Percentiles rank a stretch among this genome's conserved stretches.
Conservation (phyloP, 495 filamentous ascomycete genomes). For the Xylaria sp. region DNA sequence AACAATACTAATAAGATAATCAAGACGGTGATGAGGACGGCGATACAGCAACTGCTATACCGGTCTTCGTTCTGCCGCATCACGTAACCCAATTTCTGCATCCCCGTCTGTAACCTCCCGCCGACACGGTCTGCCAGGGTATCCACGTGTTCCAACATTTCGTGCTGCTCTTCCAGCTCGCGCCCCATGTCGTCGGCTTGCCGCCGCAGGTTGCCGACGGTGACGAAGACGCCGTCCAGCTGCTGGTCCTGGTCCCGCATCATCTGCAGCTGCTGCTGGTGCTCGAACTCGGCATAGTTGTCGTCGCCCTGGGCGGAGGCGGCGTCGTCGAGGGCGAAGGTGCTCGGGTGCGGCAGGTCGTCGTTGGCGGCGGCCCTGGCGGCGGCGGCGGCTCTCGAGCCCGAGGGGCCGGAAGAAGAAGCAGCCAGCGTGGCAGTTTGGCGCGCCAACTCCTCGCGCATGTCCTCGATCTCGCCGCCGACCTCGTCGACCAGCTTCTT, state of each 20-base stretch:
- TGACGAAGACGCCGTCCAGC: conserved; percentile 89
- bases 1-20: conserved; percentile 81
- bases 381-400: conserved; percentile 34
- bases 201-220: conserved; percentile 84
- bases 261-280: conserved; percentile 86
- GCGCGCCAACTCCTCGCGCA: conserved; percentile 79
- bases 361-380: conserved; percentile 43
- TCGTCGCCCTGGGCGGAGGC: conserved; percentile 53
- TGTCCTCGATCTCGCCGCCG: conserved; percentile 85
- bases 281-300: conserved; percentile 86
- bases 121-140: conserved; percentile 83
- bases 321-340: conserved; percentile 64
- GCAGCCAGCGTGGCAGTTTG: conserved; percentile 36
- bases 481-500: conserved; percentile 87
- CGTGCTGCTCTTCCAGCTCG: conserved; percentile 91
- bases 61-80: conserved; percentile 92
- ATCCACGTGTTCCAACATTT: conserved; percentile 82
- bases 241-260: conserved; percentile 96
- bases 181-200: conserved; percentile 95
- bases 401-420: conserved; percentile 1
- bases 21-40: conserved; percentile 80
- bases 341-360: conserved; percentile 72
- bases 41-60: conserved; percentile 92
- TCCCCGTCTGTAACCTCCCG: conserved; percentile 81
- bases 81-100: conserved; percentile 83